Evolutionary conservation across 1,284 basidiomycete species (phyloP).

Genomic region (Rhodotorula mucilaginosa): DNA sequence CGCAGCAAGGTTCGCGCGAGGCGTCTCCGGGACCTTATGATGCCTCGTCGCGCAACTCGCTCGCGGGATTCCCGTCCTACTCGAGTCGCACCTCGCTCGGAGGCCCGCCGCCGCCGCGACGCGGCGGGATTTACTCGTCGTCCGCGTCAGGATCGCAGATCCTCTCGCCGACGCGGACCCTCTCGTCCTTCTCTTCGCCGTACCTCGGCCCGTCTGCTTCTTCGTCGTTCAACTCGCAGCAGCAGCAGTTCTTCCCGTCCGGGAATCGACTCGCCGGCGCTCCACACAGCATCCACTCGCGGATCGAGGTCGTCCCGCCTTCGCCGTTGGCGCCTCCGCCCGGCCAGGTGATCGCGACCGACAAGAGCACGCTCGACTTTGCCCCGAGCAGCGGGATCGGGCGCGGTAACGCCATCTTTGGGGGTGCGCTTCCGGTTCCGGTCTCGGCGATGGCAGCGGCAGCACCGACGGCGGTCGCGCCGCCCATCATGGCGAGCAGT

Average conservation of each 20-base stretch:
- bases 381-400: slow-evolving; percentile 38
- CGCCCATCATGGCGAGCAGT: neutral
- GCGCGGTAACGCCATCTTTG: neutral
- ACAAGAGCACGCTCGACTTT: slow-evolving; percentile 41
- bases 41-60: neutral
- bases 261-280: slow-evolving; percentile 37
- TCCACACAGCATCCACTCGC: slow-evolving; percentile 42
- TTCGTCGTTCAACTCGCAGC: neutral
- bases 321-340: slow-evolving; percentile 40
- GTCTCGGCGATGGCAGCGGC: neutral
- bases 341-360: slow-evolving; percentile 37
- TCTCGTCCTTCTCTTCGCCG: slow-evolving; percentile 19
- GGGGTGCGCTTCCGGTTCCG: no score
- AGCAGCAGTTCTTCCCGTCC: slow-evolving; percentile 7
- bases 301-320: slow-evolving; percentile 43
- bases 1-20: slow-evolving; percentile 6
- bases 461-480: neutral
- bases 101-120: slow-evolving; percentile 4
- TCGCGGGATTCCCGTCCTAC: slow-evolving; percentile 3
- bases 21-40: neutral
- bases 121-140: slow-evolving; percentile 21
- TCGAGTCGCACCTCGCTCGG: slow-evolving; percentile 15
- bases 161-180: slow-evolving; percentile 13
- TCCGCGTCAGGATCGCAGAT: slow-evolving; percentile 10
- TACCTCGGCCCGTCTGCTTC: neutral